Conservation (phyloP, 202 grass and related monocot genomes). For the Zoysia matrella region DNA sequence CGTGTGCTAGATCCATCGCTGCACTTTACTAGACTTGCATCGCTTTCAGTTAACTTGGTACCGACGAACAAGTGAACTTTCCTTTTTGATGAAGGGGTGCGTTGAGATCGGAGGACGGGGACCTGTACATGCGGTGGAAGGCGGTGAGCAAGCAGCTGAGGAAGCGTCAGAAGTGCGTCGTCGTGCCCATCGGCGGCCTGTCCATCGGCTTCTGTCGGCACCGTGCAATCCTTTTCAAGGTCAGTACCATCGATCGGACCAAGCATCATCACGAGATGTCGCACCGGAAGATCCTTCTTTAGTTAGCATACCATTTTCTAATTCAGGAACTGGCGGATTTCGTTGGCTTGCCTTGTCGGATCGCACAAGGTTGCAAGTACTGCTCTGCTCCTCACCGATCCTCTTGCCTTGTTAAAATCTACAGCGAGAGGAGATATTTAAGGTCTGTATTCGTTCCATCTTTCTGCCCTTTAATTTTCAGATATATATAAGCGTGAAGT, state of each 20-base stretch:
- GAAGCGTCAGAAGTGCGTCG: constrained; percentile 64
- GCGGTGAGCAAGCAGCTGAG: constrained; percentile 72
- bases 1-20: neutral
- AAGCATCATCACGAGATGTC: neutral
- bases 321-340: constrained; percentile 78
- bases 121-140: constrained; percentile 86
- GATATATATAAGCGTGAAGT: neutral
- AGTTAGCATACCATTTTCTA: neutral
- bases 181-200: constrained; percentile 76
- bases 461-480: neutral
- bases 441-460: constrained; percentile 30
- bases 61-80: constrained; percentile 31
- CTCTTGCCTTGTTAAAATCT: constrained; percentile 83
- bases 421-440: constrained; percentile 42
- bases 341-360: constrained; percentile 81
- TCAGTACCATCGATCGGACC: neutral
- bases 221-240: constrained; percentile 94
- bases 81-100: constrained; percentile 56
- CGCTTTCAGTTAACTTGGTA: constrained; percentile 29
- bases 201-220: constrained; percentile 89
- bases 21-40: neutral
- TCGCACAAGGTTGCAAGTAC: constrained; percentile 93
- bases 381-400: constrained; percentile 81
- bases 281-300: neutral
- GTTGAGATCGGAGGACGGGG: constrained; percentile 69